A percentile compares a stretch with the other conserved stretches of the same genome.
phyloP scores from a whole-genome alignment of 1,139 yeast species.

The Candida freyschussii region DNA sequence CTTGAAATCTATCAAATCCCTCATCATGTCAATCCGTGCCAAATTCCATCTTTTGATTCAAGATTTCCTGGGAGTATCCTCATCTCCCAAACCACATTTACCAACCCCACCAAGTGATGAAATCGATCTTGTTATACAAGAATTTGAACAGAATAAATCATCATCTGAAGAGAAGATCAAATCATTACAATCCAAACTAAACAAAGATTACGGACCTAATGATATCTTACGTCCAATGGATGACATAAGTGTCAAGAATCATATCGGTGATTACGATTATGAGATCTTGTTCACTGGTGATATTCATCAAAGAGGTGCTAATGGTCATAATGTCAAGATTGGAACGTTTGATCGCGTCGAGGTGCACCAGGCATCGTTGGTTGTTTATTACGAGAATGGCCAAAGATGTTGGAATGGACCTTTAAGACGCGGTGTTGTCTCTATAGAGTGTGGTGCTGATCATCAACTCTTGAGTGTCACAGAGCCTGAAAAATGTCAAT shows the following conservation, averaged over 20 bases:
- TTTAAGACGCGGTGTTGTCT: slow-evolving; percentile 60
- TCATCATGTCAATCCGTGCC: slow-evolving; percentile 9
- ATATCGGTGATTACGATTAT: slow-evolving; percentile 68
- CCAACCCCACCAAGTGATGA: slow-evolving; percentile 10
- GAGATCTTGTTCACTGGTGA: slow-evolving; percentile 55
- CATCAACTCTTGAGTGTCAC: slow-evolving; percentile 57
- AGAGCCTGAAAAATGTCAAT: slow-evolving; percentile 89
- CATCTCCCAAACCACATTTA: slow-evolving; percentile 14
- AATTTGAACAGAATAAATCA: slow-evolving; percentile 20
- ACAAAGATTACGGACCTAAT: slow-evolving; percentile 49
- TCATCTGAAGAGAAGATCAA: slow-evolving; percentile 9
- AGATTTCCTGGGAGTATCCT: slow-evolving; percentile 23
- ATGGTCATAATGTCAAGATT: slow-evolving; percentile 43
- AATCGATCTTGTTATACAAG: slow-evolving; percentile 13
- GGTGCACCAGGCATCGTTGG: slow-evolving; percentile 30
- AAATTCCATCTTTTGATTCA: slow-evolving; percentile 16
- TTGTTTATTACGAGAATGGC: slow-evolving; percentile 55
- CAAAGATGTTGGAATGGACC: slow-evolving; percentile 97
- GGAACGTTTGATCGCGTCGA: slow-evolving; percentile 41
- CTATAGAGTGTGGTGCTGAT: slow-evolving; percentile 61
- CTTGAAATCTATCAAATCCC: slow-evolving; percentile 1
- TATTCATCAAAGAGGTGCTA: slow-evolving; percentile 50
- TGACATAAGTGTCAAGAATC: slow-evolving; percentile 43
- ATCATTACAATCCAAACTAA: slow-evolving; percentile 12
- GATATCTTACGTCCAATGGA: slow-evolving; percentile 60